Conservation (phyloP, 2,329 filamentous ascomycete genomes). For the Colletotrichum camelliae region DNA sequence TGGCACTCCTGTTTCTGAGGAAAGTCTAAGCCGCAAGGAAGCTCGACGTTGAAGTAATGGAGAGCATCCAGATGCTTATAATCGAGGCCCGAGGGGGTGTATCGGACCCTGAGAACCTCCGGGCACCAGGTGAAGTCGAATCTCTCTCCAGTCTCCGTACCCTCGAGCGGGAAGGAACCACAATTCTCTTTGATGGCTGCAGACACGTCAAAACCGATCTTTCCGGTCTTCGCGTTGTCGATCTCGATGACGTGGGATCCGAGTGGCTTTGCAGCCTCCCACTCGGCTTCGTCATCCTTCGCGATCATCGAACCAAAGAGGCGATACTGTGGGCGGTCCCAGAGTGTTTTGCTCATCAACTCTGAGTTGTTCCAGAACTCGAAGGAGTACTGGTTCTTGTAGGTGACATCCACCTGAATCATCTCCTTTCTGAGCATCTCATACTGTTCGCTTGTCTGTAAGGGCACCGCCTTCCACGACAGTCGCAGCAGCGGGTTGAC, state of each 20-base stretch:
- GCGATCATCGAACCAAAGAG: background rate
- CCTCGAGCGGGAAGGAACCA: background rate
- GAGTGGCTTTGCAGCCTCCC: background rate
- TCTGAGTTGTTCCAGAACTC: background rate
- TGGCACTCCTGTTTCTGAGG: background rate
- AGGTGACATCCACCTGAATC: background rate
- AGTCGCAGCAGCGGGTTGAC: background rate
- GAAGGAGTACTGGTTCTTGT: background rate
- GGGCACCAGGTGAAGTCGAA: background rate
- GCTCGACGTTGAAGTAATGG: background rate
- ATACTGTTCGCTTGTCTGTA: background rate
- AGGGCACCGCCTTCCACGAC: background rate
- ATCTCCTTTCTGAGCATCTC: background rate
- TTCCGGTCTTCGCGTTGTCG: background rate
- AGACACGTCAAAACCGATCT: background rate
- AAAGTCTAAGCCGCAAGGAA: background rate
- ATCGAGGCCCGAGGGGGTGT: background rate
- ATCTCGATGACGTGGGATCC: background rate
- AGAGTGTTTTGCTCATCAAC: background rate
- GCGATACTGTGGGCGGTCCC: background rate
- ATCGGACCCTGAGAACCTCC: background rate
- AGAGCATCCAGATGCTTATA: background rate
- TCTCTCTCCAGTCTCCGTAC: background rate
- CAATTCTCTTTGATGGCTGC: background rate
- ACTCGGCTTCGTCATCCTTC: background rate